phyloP scores from a whole-genome alignment of 768 basidiomycete genomes.

The Boletus rufocinnamomeus region DNA sequence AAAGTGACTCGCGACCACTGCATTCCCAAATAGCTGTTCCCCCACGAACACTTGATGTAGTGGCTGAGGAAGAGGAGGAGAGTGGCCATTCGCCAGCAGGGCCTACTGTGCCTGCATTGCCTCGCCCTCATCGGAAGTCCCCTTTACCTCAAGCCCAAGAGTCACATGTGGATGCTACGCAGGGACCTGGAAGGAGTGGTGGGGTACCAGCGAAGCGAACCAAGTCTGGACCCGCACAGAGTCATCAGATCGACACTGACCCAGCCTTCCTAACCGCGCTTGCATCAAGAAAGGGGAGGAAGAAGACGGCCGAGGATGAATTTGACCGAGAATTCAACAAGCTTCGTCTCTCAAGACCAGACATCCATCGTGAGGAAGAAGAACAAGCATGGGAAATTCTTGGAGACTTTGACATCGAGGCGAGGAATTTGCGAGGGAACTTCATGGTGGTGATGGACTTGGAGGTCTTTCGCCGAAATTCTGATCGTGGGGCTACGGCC shows the following conservation, averaged over 20 bases:
- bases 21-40: constrained; percentile 5
- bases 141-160: constrained; percentile 4
- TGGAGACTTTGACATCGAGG: constrained; percentile 62
- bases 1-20: constrained; percentile 25
- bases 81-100: constrained; percentile 15
- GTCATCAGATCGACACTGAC: constrained; percentile 53
- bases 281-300: constrained; percentile 69
- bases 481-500: constrained; percentile 20
- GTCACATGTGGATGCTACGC: background rate
- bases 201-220: constrained; percentile 9
- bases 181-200: constrained; percentile 30
- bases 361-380: constrained; percentile 47
- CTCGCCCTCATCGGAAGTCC: constrained; percentile 3
- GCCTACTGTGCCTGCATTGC: background rate
- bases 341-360: constrained; percentile 68
- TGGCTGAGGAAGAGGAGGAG: constrained; percentile 62
- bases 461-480: constrained; percentile 47
- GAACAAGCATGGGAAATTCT: constrained; percentile 60
- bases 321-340: constrained; percentile 83
- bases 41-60: constrained; percentile 34
- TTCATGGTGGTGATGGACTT: constrained; percentile 79
- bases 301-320: constrained; percentile 57
- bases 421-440: constrained; percentile 63
- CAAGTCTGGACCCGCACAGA: constrained; percentile 7
- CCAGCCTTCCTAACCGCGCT: constrained; percentile 69